These are phyloP conservation scores for Raffaelea arxii DNA, from an alignment of 2,329 filamentous ascomycete species.

Conservation along the genomic window DNA sequence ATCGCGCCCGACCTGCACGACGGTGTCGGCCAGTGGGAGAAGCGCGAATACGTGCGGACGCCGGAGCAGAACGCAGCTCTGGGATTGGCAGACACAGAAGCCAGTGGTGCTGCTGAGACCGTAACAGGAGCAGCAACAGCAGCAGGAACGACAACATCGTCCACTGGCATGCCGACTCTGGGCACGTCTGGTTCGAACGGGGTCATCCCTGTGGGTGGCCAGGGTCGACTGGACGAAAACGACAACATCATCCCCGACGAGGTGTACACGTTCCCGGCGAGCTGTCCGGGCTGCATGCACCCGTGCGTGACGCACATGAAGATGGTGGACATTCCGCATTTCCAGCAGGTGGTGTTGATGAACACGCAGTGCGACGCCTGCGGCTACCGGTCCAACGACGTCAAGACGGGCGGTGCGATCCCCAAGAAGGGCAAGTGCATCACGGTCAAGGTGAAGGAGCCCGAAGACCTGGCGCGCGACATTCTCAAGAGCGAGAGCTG, in stretches of 20 bases:
- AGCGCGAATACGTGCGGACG: conserved; percentile 74
- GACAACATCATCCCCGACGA: conserved; percentile 88
- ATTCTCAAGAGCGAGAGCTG: conserved; percentile 96
- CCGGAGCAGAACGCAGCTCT: conserved; percentile 79
- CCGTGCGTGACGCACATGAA: conserved; percentile 92
- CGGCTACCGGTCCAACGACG: conserved; percentile 90
- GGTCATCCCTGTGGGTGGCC: conserved; percentile 37
- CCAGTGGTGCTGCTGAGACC: conserved; percentile 24
- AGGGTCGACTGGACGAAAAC: conserved; percentile 33
- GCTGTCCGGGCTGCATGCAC: conserved; percentile 83
- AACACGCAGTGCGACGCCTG: conserved; percentile 86
- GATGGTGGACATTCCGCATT: conserved; percentile 96
- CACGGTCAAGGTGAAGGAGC: conserved; percentile 58
- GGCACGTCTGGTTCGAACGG: conserved; percentile 26
- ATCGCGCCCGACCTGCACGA: conserved; percentile 80
- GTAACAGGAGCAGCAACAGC: background rate
- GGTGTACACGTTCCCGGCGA: conserved; percentile 85
- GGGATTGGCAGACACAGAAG: conserved; percentile 59
- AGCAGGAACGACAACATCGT: conserved; percentile 8
- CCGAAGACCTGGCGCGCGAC: conserved; percentile 74
- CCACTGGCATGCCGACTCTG: conserved; percentile 18
- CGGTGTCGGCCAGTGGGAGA: conserved; percentile 77
- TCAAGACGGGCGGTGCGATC: conserved; percentile 92
- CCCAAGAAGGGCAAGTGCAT: conserved; percentile 80
- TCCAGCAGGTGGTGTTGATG: conserved; percentile 96